Evolutionary conservation across 2,329 filamentous ascomycete genomes (phyloP), one percentile per base, ranked within the genome.

Genomic region (Aureobasidium sp.): DNA sequence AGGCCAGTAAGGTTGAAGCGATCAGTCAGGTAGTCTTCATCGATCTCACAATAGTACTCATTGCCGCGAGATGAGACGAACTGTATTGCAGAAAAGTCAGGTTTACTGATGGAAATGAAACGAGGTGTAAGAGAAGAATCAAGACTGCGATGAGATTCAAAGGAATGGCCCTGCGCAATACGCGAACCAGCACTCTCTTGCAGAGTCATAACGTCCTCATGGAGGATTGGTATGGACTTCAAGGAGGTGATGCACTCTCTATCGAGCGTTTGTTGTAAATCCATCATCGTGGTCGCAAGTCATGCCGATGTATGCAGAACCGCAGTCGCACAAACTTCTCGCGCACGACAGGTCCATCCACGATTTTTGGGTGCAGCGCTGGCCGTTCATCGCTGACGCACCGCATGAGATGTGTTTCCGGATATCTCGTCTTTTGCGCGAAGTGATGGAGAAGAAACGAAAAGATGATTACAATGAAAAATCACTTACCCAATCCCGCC

Each of bases 1-100:
- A 99, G 84, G 41, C 94, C 94, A 0, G 94, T 99, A 64, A 99
- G 81, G 77, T 99, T 99, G 83, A 99, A 99, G 57, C 94, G 87
- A 75, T 99, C 94, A 57, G 92, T 97, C 50, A 99, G 83, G 76
- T 99, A 99, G 71, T 99, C 94, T 75, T 99, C 94, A 76, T 99
- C 94, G 70, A 99, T 97, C 74, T 99, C 94, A 83, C 94, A 99
- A 72, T 97, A 99, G 78, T 99, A 99, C 75, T 99, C 94, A 77
- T 99, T 97, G 67, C 94, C 94, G 61, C 94, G 85, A 6, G 92
- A 96, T 4, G 93, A 97, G 70, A 97, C 97, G 75, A 99, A 99
- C 94, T 99, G 72, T 54, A 25, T 50, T 16, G 21, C 1, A 6
- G 6, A 36, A 2, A 29, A 39, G 57, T 60, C 11, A 60, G 55